Evolutionary conservation across 768 basidiomycete genomes (phyloP).

Genomic region (Coprinopsis marcescibilis): DNA sequence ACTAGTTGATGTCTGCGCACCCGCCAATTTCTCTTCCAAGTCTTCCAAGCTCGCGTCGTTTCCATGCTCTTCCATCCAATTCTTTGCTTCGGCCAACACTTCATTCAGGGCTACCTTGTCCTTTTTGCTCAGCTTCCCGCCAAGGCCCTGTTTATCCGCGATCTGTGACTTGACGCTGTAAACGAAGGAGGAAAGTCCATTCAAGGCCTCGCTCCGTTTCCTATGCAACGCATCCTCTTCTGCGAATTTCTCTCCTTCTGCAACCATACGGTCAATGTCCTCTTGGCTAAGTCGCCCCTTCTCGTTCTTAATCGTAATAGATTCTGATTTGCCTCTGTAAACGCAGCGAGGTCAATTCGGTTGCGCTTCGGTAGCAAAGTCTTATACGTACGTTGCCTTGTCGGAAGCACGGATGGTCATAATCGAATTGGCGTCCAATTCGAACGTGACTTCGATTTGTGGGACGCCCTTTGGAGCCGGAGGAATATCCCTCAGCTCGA

Average conservation of each 20-base stretch:
- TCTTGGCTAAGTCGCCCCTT: slow-evolving; percentile 52
- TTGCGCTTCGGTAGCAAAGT: slow-evolving; percentile 17
- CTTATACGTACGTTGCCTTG: slow-evolving; percentile 67
- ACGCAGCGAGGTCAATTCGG: slow-evolving; percentile 2
- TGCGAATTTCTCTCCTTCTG: slow-evolving; percentile 43
- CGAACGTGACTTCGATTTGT: slow-evolving; percentile 88
- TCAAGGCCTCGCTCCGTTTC: slow-evolving; percentile 57
- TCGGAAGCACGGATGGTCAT: slow-evolving; percentile 77
- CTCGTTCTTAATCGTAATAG: slow-evolving; percentile 75
- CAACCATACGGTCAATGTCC: slow-evolving; percentile 52
- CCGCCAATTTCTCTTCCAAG: slow-evolving; percentile 69
- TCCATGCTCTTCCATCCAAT: slow-evolving; percentile 74
- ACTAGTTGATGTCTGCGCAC: slow-evolving; percentile 18
- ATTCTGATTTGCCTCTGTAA: slow-evolving; percentile 67
- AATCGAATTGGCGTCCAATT: slow-evolving; percentile 83
- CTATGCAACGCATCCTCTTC: slow-evolving; percentile 39
- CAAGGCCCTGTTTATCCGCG: slow-evolving; percentile 66
- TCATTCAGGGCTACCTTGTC: slow-evolving; percentile 59
- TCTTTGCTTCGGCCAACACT: slow-evolving; percentile 59
- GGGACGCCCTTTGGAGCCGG: slow-evolving; percentile 87
- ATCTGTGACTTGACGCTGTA: slow-evolving; percentile 68
- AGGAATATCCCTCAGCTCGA: slow-evolving; percentile 86
- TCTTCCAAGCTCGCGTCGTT: slow-evolving; percentile 62
- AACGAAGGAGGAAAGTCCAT: slow-evolving; percentile 53
- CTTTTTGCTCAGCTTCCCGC: slow-evolving; percentile 52